phyloP scores from a whole-genome alignment of 345 rosid genomes.

The Lenwebbia sp. region DNA sequence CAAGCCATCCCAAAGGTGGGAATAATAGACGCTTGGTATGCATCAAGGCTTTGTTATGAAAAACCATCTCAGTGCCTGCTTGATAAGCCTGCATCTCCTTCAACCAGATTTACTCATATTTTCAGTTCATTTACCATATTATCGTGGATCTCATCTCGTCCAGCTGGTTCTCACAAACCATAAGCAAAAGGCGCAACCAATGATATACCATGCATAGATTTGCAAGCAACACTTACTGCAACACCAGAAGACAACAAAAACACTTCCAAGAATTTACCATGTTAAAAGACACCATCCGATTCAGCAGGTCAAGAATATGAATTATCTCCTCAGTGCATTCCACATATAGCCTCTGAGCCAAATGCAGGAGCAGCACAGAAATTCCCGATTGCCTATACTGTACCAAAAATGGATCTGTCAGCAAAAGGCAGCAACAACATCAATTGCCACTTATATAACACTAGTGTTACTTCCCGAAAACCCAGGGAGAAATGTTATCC shows the following conservation, averaged over 20 bases:
- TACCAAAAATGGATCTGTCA: conserved; percentile 9
- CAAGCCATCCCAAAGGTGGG: not conserved
- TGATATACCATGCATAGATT: not conserved
- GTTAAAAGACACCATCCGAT: conserved; percentile 70
- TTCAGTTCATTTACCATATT: not conserved
- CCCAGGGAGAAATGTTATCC: not conserved
- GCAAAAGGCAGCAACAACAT: not conserved
- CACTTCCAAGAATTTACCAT: conserved; percentile 31
- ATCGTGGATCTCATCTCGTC: not conserved
- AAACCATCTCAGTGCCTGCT: not conserved
- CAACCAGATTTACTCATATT: not conserved
- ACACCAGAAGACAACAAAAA: not conserved
- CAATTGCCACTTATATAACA: not conserved
- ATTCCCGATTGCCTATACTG: conserved; percentile 69
- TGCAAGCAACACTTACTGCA: not conserved
- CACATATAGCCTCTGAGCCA: conserved; percentile 50
- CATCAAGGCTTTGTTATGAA: not conserved
- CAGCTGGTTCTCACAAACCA: not conserved
- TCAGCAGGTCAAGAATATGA: conserved; percentile 61
- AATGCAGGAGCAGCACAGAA: conserved; percentile 59
- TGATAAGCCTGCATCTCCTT: not conserved
- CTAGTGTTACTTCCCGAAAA: not conserved
- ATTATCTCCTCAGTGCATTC: conserved; percentile 49
- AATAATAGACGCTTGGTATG: not conserved
- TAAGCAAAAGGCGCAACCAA: not conserved